A percentile compares a stretch with the other conserved stretches of the same genome.
Conservation (phyloP, 2,329 filamentous ascomycete genomes). For the Cytospora leucostoma region DNA sequence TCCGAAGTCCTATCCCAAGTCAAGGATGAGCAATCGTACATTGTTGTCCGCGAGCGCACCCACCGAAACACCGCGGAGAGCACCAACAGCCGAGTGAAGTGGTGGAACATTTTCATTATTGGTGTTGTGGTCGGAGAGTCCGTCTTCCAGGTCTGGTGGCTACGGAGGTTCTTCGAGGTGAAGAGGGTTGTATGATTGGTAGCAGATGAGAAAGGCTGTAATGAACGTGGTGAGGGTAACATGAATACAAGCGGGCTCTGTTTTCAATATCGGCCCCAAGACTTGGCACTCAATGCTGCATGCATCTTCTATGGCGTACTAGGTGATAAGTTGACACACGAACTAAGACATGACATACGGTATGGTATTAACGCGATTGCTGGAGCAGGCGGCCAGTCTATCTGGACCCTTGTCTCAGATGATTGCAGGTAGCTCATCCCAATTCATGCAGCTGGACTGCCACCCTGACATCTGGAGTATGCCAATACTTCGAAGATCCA, state of each 20-base stretch:
- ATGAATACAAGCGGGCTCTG: slow-evolving; percentile 16
- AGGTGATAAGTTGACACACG: not conserved
- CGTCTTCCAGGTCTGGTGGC: slow-evolving; percentile 98
- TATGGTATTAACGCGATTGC: slow-evolving; percentile 4
- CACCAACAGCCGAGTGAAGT: slow-evolving; percentile 96
- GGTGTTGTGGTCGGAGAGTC: slow-evolving; percentile 86
- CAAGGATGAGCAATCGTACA: slow-evolving; percentile 98
- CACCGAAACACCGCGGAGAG: slow-evolving; percentile 99
- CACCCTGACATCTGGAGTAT: not conserved
- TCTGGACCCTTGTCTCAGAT: not conserved
- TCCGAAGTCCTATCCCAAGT: slow-evolving; percentile 86
- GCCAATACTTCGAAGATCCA: not conserved
- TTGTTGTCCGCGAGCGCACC: slow-evolving; percentile 89
- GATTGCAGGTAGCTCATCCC: not conserved
- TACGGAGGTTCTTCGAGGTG: slow-evolving; percentile 96
- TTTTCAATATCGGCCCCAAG: slow-evolving; percentile 19
- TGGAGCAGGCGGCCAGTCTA: not conserved
- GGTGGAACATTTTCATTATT: slow-evolving; percentile 99
- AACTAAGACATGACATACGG: not conserved
- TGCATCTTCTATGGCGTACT: slow-evolving; percentile 10
- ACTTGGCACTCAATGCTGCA: slow-evolving; percentile 5
- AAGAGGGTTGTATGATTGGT: slow-evolving; percentile 60
- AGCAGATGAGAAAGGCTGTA: not conserved
- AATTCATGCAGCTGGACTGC: not conserved
- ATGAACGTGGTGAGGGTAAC: not conserved